Conservation (phyloP, 2,329 filamentous ascomycete species). For the Pochonia chlamydosporia region DNA sequence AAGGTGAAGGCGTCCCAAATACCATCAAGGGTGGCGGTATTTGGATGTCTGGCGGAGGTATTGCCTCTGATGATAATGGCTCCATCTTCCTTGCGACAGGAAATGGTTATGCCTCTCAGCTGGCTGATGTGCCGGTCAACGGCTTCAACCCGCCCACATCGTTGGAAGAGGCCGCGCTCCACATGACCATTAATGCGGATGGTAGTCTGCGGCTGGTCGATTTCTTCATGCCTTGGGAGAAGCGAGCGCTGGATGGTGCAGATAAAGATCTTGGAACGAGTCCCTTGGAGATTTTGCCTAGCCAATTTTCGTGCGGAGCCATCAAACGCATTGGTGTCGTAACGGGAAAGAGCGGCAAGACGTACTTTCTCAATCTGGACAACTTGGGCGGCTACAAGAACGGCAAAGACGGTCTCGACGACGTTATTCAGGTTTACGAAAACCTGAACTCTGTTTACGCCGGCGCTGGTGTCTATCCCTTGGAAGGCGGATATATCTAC, state of each 20-base stretch:
- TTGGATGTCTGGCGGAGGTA: conserved; percentile 34
- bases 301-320: conserved; percentile 35
- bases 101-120: conserved; percentile 35
- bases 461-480: conserved; percentile 40
- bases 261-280: conserved; percentile 45
- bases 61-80: conserved; percentile 32
- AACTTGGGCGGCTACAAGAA: conserved; percentile 35
- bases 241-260: conserved; percentile 41
- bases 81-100: conserved; percentile 33
- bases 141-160: conserved; percentile 33
- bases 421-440: conserved; percentile 38
- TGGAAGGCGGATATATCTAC: conserved; percentile 44
- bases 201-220: conserved; percentile 40
- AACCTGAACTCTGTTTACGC: conserved; percentile 40
- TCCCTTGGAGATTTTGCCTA: conserved; percentile 36
- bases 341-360: conserved; percentile 45
- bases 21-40: conserved; percentile 36
- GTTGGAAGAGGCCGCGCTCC: conserved; percentile 39
- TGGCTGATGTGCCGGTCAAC: conserved; percentile 29
- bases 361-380: conserved; percentile 37
- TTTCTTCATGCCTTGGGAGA: conserved; percentile 51
- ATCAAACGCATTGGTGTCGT: conserved; percentile 42
- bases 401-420: conserved; percentile 28
- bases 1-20: conserved; percentile 31
- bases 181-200: conserved; percentile 33